Percentiles rank a stretch among this genome's conserved stretches.
phyloP scores from a whole-genome alignment of 768 basidiomycete genomes.

The Termitomyces bulborhizus region DNA sequence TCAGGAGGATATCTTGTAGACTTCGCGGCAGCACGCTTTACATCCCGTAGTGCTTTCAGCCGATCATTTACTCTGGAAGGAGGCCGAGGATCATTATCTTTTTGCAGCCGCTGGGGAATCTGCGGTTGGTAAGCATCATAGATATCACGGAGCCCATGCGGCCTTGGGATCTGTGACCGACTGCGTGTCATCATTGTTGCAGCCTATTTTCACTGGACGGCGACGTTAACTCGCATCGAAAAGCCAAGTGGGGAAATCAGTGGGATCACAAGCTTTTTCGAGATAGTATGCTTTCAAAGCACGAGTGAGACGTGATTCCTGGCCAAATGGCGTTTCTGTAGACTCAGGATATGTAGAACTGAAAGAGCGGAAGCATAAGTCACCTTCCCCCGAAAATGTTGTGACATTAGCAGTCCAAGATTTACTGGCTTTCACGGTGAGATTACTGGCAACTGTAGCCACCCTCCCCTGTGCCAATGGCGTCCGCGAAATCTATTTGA shows the following conservation, averaged over 20 bases:
- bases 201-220: constrained; percentile 6
- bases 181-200: background rate
- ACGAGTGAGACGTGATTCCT: constrained; percentile 54
- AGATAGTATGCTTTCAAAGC: constrained; percentile 67
- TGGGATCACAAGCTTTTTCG: constrained; percentile 46
- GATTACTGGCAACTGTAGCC: constrained; percentile 41
- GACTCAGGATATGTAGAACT: background rate
- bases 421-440: constrained; percentile 53
- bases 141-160: constrained; percentile 29
- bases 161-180: constrained; percentile 6
- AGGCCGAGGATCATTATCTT: constrained; percentile 11
- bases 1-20: background rate
- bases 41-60: constrained; percentile 45
- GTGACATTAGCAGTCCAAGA: constrained; percentile 45
- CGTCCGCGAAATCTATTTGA: background rate
- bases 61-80: constrained; percentile 38
- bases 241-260: constrained; percentile 62
- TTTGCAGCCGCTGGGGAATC: constrained; percentile 3
- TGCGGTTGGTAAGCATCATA: constrained; percentile 27
- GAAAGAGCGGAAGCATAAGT: constrained; percentile 5
- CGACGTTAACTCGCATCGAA: constrained; percentile 53
- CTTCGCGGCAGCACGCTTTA: constrained; percentile 28
- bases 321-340: constrained; percentile 43
- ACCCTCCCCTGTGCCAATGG: constrained; percentile 30
- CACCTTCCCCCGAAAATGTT: constrained; percentile 40